phyloP scores from a whole-genome alignment of 331 rosid genomes.

The Malus hybrid region DNA sequence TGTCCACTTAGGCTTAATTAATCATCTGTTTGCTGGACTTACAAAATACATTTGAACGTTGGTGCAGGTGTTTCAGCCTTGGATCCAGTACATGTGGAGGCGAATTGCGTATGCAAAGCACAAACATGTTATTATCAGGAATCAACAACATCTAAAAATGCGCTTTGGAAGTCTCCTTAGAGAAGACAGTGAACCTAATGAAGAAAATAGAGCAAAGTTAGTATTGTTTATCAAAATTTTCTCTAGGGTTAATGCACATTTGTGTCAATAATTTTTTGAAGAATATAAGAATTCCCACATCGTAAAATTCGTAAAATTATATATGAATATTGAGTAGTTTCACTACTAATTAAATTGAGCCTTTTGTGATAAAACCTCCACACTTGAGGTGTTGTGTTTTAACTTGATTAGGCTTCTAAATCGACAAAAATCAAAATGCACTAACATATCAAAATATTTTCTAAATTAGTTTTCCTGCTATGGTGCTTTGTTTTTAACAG shows the following conservation, averaged over 20 bases:
- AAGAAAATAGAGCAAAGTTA: conserved; percentile 46
- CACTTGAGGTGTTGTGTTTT: too few species aligned
- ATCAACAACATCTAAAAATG: conserved; percentile 50
- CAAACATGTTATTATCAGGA: conserved; percentile 70
- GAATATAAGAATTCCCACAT: too few species aligned
- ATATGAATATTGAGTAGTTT: too few species aligned
- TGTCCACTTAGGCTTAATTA: too few species aligned
- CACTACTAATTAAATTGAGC: too few species aligned
- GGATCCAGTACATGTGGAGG: conserved; percentile 58
- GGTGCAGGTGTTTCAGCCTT: conserved; percentile 81
- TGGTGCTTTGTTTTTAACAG: not conserved
- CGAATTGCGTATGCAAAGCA: conserved; percentile 53
- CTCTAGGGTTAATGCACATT: too few species aligned
- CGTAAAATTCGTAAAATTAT: too few species aligned
- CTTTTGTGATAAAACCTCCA: too few species aligned
- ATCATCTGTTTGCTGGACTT: not conserved
- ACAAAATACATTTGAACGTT: not conserved
- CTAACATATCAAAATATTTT: not conserved
- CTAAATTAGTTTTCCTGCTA: not conserved
- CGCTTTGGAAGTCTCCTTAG: conserved; percentile 51
- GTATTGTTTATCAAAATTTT: not conserved
- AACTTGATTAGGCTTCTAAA: not conserved
- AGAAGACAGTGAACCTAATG: conserved; percentile 53
- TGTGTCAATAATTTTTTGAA: too few species aligned
- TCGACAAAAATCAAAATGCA: not conserved